phyloP scores from a whole-genome alignment of 805 yeast genomes.

The Saccharomyces jurei region DNA sequence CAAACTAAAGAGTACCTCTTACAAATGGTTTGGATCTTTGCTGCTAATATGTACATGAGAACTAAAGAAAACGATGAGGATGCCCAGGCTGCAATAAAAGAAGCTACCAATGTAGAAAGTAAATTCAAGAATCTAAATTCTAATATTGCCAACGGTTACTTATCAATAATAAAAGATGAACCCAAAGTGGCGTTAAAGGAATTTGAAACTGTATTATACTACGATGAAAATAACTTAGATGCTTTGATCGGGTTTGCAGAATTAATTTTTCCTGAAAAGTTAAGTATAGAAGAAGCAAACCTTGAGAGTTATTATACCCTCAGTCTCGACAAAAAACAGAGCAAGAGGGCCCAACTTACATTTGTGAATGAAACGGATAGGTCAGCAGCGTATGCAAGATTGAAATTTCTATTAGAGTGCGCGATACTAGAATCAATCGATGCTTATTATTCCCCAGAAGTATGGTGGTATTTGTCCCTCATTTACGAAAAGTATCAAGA shows the following conservation, averaged over 20 bases:
- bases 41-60: slow-evolving; percentile 54
- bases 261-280: slow-evolving; percentile 39
- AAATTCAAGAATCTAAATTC: slow-evolving; percentile 30
- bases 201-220: slow-evolving; percentile 55
- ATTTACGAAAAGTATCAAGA: slow-evolving; percentile 56
- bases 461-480: slow-evolving; percentile 60
- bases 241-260: slow-evolving; percentile 50
- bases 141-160: slow-evolving; percentile 20
- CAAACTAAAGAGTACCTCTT: slow-evolving; percentile 34
- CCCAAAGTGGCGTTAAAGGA: slow-evolving; percentile 47
- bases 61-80: slow-evolving; percentile 42
- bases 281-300: not conserved
- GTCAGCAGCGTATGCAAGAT: slow-evolving; percentile 52
- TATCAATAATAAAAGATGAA: slow-evolving; percentile 33
- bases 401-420: slow-evolving; percentile 35
- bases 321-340: not conserved
- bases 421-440: slow-evolving; percentile 31
- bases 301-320: not conserved
- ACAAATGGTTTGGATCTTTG: slow-evolving; percentile 69
- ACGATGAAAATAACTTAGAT: slow-evolving; percentile 38
- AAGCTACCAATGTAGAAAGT: slow-evolving; percentile 53
- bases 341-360: slow-evolving; percentile 3
- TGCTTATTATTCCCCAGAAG: slow-evolving; percentile 45
- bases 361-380: slow-evolving; percentile 51
- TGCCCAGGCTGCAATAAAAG: slow-evolving; percentile 63